Conservation (phyloP, 495 filamentous ascomycete genomes). For the Bacidia rubella region DNA sequence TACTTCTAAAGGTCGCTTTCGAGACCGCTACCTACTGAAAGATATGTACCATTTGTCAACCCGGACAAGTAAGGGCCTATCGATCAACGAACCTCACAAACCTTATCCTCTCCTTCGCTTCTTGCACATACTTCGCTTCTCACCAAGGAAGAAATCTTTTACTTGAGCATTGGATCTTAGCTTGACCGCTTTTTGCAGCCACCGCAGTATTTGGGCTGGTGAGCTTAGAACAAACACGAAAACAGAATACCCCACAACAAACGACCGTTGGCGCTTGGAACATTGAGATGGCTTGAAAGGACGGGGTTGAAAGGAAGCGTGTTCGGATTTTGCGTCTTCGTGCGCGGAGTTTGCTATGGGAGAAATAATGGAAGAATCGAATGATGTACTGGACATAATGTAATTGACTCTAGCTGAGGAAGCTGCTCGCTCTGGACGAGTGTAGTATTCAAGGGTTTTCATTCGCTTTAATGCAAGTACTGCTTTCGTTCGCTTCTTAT, state of each 20-base stretch:
- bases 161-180: neutral
- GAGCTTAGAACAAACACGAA: too few relatives aligned
- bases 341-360: neutral
- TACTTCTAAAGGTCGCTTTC: slow-evolving; percentile 17
- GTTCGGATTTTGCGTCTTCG: neutral
- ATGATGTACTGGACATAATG: neutral
- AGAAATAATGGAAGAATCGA: too few relatives aligned
- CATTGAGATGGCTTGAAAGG: neutral
- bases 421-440: neutral
- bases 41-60: too few relatives aligned
- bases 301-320: neutral
- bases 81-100: neutral
- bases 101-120: neutral
- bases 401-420: neutral
- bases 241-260: too few relatives aligned
- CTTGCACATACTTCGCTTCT: neutral
- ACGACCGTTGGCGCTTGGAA: too few relatives aligned
- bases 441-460: too few relatives aligned
- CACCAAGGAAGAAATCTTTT: neutral
- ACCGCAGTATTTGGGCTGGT: too few relatives aligned
- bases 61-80: too few relatives aligned
- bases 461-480: too few relatives aligned
- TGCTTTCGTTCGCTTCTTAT: too few relatives aligned
- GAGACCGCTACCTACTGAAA: neutral
- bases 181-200: neutral